Evolutionary conservation across 768 basidiomycete species (phyloP), one percentile per base, ranked within the genome.

Genomic region (Crassisporium funariophilum): DNA sequence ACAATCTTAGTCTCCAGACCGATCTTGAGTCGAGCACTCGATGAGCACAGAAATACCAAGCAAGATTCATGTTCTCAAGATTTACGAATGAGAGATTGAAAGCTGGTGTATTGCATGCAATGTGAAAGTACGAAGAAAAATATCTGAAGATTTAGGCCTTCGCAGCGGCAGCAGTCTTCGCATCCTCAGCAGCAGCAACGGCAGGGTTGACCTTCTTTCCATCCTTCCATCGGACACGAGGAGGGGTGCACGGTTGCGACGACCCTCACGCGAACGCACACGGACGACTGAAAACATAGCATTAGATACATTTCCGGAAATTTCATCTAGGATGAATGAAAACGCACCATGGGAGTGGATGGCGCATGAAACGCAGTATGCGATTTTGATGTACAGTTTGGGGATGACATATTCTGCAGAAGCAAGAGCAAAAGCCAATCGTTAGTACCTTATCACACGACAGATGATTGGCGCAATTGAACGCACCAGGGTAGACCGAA

Each of bases 241-340:
- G 92, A 55, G 97, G 97, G 97, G 97, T 3, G 91, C 88, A 70
- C 97, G 92, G 85, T 97, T 98, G 72, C 95, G 83, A 63, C 95
- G 88, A 46, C 91, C 91, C 77, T 91, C 89, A 54, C 88, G 82
- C 50, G 97, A 98, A 54, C 97, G 92, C 40, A 98, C 97, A 70
- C 97, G 95, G 55, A 99, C 97, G 55, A 99, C 95, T 97, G 58
- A n/a, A 47, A 41, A 31, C 27, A 29, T 7, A 29, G n/a, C 9
- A 20, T 29, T 15, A 44, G 25, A 17, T 25, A 27, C 44, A 6
- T 6, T 16, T 31, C 3, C 10, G 29, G 17, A 39, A 34, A 41
- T 44, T 35, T 39, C 37, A 37, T 13, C 17, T 15, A 16, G 15
- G n/a, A 25, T 40, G n/a, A 24, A 36, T 17, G 27, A 36, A 54